Evolutionary conservation across 2,329 filamentous ascomycete genomes (phyloP).

Genomic region (Aspergillus fumigatus): DNA sequence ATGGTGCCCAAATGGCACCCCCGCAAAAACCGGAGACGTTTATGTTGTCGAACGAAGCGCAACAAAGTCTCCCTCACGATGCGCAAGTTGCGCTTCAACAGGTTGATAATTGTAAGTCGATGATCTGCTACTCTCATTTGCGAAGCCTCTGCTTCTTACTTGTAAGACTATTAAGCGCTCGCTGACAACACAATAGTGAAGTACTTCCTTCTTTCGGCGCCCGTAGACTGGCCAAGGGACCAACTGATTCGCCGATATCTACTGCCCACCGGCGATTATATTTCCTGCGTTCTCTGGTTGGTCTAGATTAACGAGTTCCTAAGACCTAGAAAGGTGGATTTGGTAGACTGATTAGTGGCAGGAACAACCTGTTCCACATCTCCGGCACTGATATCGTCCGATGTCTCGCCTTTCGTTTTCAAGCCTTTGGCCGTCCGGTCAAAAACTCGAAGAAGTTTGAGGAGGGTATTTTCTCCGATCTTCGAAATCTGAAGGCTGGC

Average conservation of each 20-base stretch:
- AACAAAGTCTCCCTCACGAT: slow-evolving; percentile 93
- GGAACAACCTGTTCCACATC: slow-evolving; percentile 99
- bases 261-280: slow-evolving; percentile 94
- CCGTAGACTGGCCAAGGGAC: slow-evolving; percentile 94
- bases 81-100: slow-evolving; percentile 96
- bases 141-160: neutral
- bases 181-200: slow-evolving; percentile 62
- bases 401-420: slow-evolving; percentile 96
- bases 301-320: slow-evolving; percentile 20
- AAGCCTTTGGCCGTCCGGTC: slow-evolving; percentile 94
- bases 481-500: slow-evolving; percentile 96
- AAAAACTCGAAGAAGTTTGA: slow-evolving; percentile 99
- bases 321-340: slow-evolving; percentile 6
- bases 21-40: slow-evolving; percentile 98
- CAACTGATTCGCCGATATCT: slow-evolving; percentile 96
- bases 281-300: slow-evolving; percentile 92
- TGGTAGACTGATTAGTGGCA: slow-evolving; percentile 30
- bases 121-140: neutral
- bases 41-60: slow-evolving; percentile 94
- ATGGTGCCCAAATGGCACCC: slow-evolving; percentile 76
- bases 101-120: slow-evolving; percentile 87
- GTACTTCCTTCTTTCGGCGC: slow-evolving; percentile 98
- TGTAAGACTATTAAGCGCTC: slow-evolving; percentile 3
- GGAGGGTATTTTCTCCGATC: slow-evolving; percentile 97
- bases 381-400: slow-evolving; percentile 98